Base-by-base conservation (phyloP, 805 yeast genomes). In the Hanseniaspora hatyaiensis region DNA sequence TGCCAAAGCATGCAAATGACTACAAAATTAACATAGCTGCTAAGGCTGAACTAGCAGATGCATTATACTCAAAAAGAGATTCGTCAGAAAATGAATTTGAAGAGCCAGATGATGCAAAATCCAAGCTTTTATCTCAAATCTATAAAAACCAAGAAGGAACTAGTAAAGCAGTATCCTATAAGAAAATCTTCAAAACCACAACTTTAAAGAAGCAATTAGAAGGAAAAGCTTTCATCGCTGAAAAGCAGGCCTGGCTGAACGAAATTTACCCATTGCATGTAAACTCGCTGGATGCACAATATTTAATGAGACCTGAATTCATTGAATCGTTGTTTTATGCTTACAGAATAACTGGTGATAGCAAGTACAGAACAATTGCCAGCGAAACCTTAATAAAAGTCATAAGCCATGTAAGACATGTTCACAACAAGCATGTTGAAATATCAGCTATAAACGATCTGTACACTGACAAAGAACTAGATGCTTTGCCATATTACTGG, bases 281-380 rank as follows among this genome's bases (percentile, higher is more conserved):
- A 32, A 63, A 65, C 51, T 55, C 57, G 4, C 52, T 61, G 47
- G 63, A 60, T 18, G 59, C 70, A 2, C 50, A 64, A 38, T 74
- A 67, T 51, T 59, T 73, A n/a, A 59, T 78, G 19, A 66, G 81
- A 19, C 80, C 84, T 0, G 80, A 77, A 55, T 71, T 78, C 16
- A 69, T 78, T 38, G 82, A 78, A 56, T 73, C 82, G 0, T 66
- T 80, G 3, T 74, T 74, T 53, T 70, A 73, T 55, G 63, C 78
- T 62, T 78, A 74, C 53, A 65, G 83, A 50, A 66, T 75, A 43
- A 78, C 82, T 0, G 80, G 80, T 5, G 80, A 78, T 50, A 54
- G 65, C 1, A 62, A 64, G 52, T 79, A 82, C 75, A 71, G 78
- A 51, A 68, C 69, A 2, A 63, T 69, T 53, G 83, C 81, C 1